Evolutionary conservation across 352 stramenopile species (phyloP), one percentile per base, ranked within the genome.

Genomic region (Globisporangium iwayamae): DNA sequence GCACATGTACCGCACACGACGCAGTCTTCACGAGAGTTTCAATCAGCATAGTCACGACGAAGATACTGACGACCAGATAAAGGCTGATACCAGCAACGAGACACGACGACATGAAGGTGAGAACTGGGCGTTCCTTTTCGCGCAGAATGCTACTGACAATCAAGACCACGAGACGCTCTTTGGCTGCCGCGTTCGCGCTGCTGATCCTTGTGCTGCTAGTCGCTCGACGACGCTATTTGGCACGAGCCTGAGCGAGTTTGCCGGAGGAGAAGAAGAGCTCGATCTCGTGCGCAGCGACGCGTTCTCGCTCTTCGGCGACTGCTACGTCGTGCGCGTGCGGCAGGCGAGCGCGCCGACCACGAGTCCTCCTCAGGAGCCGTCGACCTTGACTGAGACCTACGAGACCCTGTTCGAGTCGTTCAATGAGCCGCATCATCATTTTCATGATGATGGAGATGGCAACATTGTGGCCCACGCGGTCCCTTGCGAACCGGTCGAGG

Each of bases 231-330:
- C 51, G 18, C n/a, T 55, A 9, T 36, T 41, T 34, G 18, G 28
- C 10, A 59, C 48, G 36, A 47, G 22, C 39, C 38, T 56, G 6
- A 25, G 36, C 2, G 52, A 45, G 4, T 58, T 46, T 16, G 28
- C 10, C 4, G 32, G 57, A 14, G 50, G 28, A 28, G 62, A 64
- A 16, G 53, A 54, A 39, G 36, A 55, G 30, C 45, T 63, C 32
- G 54, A 67, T 18, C 53, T 67, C n/a, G 54, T 62, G 13, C 65
- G 52, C 28, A 67, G 53, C 5, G 55, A 68, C 54, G 62, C 59
- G 22, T 66, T 66, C 36, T 34, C 56, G 16, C 56, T 71, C 54
- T 71, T 74, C 43, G 60, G 60, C 36, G 59, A 48, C n/a, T 65
- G 64, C 30, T 69, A 68, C 53, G 55, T 68, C 62, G 62, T 68